Percentiles rank a stretch among this genome's conserved stretches.
These are phyloP conservation scores for Fusarium torulosum DNA, from an alignment of 2,329 filamentous ascomycete genomes.

Conservation along the genomic window DNA sequence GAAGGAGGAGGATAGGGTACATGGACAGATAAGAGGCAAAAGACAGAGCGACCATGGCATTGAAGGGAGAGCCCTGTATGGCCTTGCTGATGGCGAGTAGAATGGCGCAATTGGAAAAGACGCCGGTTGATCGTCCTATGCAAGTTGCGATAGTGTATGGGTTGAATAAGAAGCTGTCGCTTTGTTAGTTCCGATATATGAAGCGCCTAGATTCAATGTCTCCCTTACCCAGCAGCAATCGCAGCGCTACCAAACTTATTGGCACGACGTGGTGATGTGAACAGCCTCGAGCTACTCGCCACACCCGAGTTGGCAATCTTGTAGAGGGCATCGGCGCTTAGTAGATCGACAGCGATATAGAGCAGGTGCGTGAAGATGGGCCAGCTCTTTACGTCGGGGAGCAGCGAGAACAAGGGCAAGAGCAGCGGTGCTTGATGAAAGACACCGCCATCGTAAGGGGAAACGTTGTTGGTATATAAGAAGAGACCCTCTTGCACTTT, in stretches of 20 bases:
- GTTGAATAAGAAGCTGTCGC: slow-evolving; percentile 85
- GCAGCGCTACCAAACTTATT: slow-evolving; percentile 80
- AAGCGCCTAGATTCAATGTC: slow-evolving; percentile 3
- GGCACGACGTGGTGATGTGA: slow-evolving; percentile 81
- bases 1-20: slow-evolving; percentile 88
- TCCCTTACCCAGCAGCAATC: slow-evolving; percentile 80
- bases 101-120: slow-evolving; percentile 90
- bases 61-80: slow-evolving; percentile 77
- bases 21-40: slow-evolving; percentile 92
- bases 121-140: slow-evolving; percentile 86
- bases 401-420: slow-evolving; percentile 88
- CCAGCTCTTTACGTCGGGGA: slow-evolving; percentile 76
- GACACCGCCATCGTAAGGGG: slow-evolving; percentile 94
- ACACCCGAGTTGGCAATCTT: slow-evolving; percentile 86
- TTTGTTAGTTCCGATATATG: slow-evolving; percentile 27
- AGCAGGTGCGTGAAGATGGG: slow-evolving; percentile 83
- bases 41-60: slow-evolving; percentile 85
- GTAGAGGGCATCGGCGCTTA: slow-evolving; percentile 83
- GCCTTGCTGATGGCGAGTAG: slow-evolving; percentile 87
- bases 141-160: slow-evolving; percentile 94
- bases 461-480: slow-evolving; percentile 95
- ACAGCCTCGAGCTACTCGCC: slow-evolving; percentile 78
- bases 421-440: slow-evolving; percentile 87
- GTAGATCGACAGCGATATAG: slow-evolving; percentile 83
- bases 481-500: slow-evolving; percentile 89